Base-by-base conservation (phyloP, 2,329 filamentous ascomycete genomes). In the Neurospora sp. region DNA sequence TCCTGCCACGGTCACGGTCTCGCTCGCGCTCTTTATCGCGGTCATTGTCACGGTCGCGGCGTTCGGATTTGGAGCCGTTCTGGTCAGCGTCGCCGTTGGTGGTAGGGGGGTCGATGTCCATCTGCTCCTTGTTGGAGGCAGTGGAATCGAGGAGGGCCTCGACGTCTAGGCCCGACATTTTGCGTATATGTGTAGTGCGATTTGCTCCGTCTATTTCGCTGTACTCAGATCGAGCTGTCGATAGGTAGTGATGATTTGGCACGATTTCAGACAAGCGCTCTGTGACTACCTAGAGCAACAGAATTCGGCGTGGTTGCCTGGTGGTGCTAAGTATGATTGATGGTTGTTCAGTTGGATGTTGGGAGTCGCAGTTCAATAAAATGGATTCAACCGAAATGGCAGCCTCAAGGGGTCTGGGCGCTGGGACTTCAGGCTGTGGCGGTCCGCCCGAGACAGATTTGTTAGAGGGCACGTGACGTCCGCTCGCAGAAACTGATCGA, bases 91-190 rank as follows among this genome's bases (percentile, higher is more conserved):
- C 82, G 73, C 88, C 86, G 73, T 88, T 87, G 75, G 81, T 82
- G 72, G 76, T 78, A n/a, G 52, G 15, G 33, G 28, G 23, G 15
- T 62, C 52, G 28, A 62, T 6, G 15, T 62, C 52, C 52, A 62
- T 62, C 71, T 83, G 83, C 69, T 86, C 82, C 69, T 83, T 82
- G 71, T 83, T 81, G 74, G 89, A 89, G 52, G 52, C 92, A 73
- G 92, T 92, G 68, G 91, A 92, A 81, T 97, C 93, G 75, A 97
- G 89, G 74, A 97, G 87, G 74, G 93, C 92, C 85, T 97, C 94
- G 76, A 97, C 92, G 78, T 97, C 93, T 75, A 90, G 83, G 80
- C 85, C 86, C 79, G 89, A 89, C 89, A 91, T 91, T 70, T 72
- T 77, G 66, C 2, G 52, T 33, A 17, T n/a, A 62, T 17, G 23